Evolutionary conservation across 139 green algal species (phyloP).

Genomic region (Spirogloea muscicola): DNA sequence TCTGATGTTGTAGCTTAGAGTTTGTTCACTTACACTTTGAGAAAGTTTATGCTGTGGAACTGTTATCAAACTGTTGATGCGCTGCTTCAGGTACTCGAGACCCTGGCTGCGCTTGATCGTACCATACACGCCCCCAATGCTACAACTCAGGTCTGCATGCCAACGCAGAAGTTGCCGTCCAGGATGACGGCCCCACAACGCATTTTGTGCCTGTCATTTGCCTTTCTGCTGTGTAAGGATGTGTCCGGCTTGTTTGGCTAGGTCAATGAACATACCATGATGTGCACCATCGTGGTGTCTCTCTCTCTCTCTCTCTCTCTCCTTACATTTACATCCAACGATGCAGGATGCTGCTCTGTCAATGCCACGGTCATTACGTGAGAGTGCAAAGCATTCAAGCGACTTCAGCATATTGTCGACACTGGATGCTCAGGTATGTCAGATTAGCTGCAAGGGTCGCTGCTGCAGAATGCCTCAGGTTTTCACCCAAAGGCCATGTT

Average conservation of each 20-base stretch:
- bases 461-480: not conserved
- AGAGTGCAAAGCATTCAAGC: conserved; percentile 31
- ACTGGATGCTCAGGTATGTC: conserved; percentile 40
- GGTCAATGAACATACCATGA: too few species aligned
- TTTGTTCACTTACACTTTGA: too few species aligned
- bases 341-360: not conserved
- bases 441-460: not conserved
- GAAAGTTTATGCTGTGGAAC: too few species aligned
- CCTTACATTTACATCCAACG: not conserved
- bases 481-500: not conserved
- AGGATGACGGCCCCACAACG: not conserved
- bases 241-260: not conserved
- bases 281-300: not conserved
- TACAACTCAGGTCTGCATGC: conserved; percentile 53
- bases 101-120: conserved; percentile 64
- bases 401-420: conserved; percentile 47
- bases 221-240: not conserved
- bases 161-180: too few species aligned
- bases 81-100: conserved; percentile 56
- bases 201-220: not conserved
- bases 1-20: too few species aligned
- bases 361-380: conserved; percentile 1
- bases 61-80: too few species aligned
- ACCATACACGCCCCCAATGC: conserved; percentile 62
- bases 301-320: not conserved